Evolutionary conservation across 495 filamentous ascomycete species (phyloP).

Genomic region (Pseudevernia furfuracea): DNA sequence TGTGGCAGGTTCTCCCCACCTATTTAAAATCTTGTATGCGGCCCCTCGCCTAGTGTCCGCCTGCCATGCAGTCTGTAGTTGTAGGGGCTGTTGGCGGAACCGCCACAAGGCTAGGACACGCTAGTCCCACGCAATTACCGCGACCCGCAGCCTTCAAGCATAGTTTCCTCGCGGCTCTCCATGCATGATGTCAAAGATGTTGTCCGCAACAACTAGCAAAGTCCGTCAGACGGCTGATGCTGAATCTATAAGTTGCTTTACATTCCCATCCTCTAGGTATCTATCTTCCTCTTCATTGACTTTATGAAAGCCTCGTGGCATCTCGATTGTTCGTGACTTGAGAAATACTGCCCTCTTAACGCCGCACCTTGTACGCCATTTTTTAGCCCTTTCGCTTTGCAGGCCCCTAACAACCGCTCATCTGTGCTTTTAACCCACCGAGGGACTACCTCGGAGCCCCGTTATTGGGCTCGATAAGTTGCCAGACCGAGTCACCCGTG

Average conservation of each 20-base stretch:
- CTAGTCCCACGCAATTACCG: too few relatives aligned
- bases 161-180: too few relatives aligned
- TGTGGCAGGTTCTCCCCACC: constrained; percentile 3
- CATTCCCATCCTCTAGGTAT: neutral
- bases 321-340: neutral
- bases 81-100: too few relatives aligned
- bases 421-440: neutral
- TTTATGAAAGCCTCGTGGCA: neutral
- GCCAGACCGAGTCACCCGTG: neutral
- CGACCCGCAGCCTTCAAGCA: too few relatives aligned
- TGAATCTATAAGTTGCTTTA: neutral
- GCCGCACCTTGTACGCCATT: neutral
- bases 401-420: neutral
- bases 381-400: neutral
- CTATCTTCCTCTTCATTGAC: neutral
- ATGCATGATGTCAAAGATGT: constrained; percentile 17
- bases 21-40: too few relatives aligned
- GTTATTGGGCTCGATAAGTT: neutral
- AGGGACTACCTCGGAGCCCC: neutral
- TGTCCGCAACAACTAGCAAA: constrained; percentile 25
- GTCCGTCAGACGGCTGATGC: neutral
- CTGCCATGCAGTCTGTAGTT: too few relatives aligned
- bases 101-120: constrained; percentile 19
- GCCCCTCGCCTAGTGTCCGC: too few relatives aligned
- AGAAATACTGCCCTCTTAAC: neutral